Evolutionary conservation across 2,329 filamentous ascomycete species (phyloP), one percentile per base, ranked within the genome.

Genomic region (Coniella lustricola): DNA sequence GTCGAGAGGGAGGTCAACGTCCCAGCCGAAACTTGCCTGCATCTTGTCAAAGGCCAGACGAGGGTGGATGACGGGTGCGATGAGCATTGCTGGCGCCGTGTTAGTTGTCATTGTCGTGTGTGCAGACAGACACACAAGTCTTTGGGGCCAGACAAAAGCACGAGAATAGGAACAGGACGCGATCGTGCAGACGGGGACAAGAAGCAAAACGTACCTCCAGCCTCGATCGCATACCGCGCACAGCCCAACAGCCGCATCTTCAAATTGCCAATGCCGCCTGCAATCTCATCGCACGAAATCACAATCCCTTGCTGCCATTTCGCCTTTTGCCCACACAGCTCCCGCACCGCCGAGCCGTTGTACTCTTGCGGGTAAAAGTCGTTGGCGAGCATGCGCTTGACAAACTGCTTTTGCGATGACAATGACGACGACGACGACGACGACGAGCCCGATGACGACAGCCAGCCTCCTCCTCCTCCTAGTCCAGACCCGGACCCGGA

Each of bases 231-330:
- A 17, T 50, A 52, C 31, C 50, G 46, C 13, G 32, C 34, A 29
- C 50, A 52, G 8, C 37, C 46, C 7, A 52, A 43, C 42, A 52
- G 14, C 37, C 45, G 35, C 20, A 49, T 46, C 43, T 52, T 52
- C 33, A 52, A n/a, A 10, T 52, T 52, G 4, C 50, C 50, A 25
- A 52, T 50, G n/a, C 50, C 50, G 12, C 50, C 50, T 2, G 50
- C 50, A 12, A 52, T 37, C 42, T 33, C 22, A 18, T 52, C 40
- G 22, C 50, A 52, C 14, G 48, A 45, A 7, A 46, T 38, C 17
- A 49, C 40, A n/a, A 44, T 32, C 17, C 44, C 50, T 7, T 52
- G 46, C 14, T 48, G 47, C 50, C 50, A 52, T 16, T 52, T 17
- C 12, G 50, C 47, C 25, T 44, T 29, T 10, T 29, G 25, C 8